phyloP scores from a whole-genome alignment of 805 yeast genomes.

The Starmera caribaea region DNA sequence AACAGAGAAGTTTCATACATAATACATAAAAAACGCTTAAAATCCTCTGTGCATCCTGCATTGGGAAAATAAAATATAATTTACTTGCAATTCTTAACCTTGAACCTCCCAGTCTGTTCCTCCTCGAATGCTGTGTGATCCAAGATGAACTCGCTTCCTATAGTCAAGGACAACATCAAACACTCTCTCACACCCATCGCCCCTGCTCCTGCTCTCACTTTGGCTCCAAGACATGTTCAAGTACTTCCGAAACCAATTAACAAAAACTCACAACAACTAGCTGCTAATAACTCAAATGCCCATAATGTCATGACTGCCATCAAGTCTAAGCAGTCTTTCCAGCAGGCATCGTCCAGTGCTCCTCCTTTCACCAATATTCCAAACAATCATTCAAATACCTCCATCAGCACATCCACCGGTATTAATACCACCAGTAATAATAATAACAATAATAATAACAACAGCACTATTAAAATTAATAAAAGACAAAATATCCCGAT shows the following conservation, averaged over 20 bases:
- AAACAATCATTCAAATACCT: background rate
- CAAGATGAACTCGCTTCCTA: background rate
- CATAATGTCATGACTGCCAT: too few species aligned
- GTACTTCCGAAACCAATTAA: conserved; percentile 11
- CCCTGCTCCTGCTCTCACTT: conserved; percentile 7
- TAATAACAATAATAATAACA: conserved; percentile 3
- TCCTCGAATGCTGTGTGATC: background rate
- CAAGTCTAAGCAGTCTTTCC: background rate
- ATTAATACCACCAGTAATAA: background rate
- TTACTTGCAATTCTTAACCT: background rate
- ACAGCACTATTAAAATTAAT: conserved; percentile 1
- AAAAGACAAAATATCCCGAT: too few species aligned
- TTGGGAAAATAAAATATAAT: background rate
- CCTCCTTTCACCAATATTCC: background rate
- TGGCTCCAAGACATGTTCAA: conserved; percentile 13
- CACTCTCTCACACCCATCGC: conserved; percentile 6
- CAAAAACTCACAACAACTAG: conserved; percentile 33
- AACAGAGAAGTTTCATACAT: too few species aligned
- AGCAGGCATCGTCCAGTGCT: background rate
- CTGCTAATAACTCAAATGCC: conserved; percentile 17
- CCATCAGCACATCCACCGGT: conserved; percentile 1
- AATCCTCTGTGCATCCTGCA: background rate
- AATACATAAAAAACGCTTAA: too few species aligned
- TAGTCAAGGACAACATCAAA: background rate
- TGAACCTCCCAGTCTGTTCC: background rate